A percentile compares a stretch with the other conserved stretches of the same genome.
Conservation (phyloP, 495 filamentous ascomycete genomes). For the Hypomontagnella submonticulosa region DNA sequence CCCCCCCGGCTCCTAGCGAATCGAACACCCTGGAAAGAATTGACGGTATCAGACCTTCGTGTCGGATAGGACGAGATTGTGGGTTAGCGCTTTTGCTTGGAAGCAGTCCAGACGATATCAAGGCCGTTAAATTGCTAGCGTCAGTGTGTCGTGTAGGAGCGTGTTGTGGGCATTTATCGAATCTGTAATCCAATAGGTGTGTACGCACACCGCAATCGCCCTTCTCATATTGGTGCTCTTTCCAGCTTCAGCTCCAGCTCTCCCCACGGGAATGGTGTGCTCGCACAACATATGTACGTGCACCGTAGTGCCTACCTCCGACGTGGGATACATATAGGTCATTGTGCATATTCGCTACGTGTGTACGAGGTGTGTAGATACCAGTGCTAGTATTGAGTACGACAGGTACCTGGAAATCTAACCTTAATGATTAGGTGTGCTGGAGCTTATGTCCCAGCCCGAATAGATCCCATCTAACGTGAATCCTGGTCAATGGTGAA, state of each 20-base stretch:
- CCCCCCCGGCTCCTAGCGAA: not conserved
- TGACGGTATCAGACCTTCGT: conserved; percentile 13
- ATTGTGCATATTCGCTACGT: conserved; percentile 20
- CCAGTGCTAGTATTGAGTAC: conserved; percentile 10
- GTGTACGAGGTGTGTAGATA: not conserved
- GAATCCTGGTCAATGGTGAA: conserved; percentile 14
- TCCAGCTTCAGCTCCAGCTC: conserved; percentile 1
- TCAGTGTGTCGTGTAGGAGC: not conserved
- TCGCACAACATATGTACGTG: conserved; percentile 36
- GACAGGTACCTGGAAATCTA: conserved; percentile 23
- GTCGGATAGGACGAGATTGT: not conserved
- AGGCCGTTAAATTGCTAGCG: conserved; percentile 10
- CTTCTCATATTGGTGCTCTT: conserved; percentile 7
- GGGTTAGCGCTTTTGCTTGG: conserved; percentile 6
- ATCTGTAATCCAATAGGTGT: not conserved
- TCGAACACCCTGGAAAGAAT: conserved; percentile 1
- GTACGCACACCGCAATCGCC: conserved; percentile 1
- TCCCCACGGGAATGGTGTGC: conserved; percentile 31
- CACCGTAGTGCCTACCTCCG: conserved; percentile 18
- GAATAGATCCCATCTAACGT: conserved; percentile 25
- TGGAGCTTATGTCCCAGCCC: conserved; percentile 11
- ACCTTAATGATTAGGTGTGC: conserved; percentile 20
- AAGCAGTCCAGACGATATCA: too few relatives aligned
- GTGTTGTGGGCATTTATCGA: not conserved
- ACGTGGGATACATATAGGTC: conserved; percentile 34